phyloP scores from a whole-genome alignment of 108 stramenopile genomes.

The Cyclotella baltica region DNA sequence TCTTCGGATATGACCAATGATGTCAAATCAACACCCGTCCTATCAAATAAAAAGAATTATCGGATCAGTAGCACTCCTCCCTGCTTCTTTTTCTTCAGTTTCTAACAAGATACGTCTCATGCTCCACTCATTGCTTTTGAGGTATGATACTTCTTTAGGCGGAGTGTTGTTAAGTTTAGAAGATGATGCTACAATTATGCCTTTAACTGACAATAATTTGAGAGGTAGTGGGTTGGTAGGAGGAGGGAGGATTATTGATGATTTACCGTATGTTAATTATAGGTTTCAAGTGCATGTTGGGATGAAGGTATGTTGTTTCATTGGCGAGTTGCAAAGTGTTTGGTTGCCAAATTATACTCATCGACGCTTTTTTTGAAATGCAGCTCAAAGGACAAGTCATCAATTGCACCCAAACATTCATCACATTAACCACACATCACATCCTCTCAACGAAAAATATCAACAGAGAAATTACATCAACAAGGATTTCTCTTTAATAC shows the following conservation, averaged over 20 bases:
- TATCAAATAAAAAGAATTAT: constrained; percentile 50
- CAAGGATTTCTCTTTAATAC: constrained; percentile 51
- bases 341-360: background rate
- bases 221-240: constrained; percentile 22
- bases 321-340: background rate
- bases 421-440: constrained; percentile 51
- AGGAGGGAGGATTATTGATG: constrained; percentile 51
- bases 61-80: constrained; percentile 54
- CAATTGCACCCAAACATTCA: constrained; percentile 49
- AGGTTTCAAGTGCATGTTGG: constrained; percentile 47
- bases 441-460: constrained; percentile 54
- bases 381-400: constrained; percentile 55
- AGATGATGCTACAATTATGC: constrained; percentile 32
- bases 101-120: constrained; percentile 29
- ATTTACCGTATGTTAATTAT: constrained; percentile 53
- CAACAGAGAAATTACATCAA: constrained; percentile 47
- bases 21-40: constrained; percentile 20
- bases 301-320: constrained; percentile 35
- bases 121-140: constrained; percentile 45
- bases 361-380: background rate
- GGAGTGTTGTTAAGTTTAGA: constrained; percentile 54
- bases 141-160: constrained; percentile 50
- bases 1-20: background rate
- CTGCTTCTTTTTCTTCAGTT: constrained; percentile 39
- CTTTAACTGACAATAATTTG: constrained; percentile 14